Evolutionary conservation across 345 rosid genomes (phyloP), one percentile per base, ranked within the genome.

Genomic region (Punica granatum): DNA sequence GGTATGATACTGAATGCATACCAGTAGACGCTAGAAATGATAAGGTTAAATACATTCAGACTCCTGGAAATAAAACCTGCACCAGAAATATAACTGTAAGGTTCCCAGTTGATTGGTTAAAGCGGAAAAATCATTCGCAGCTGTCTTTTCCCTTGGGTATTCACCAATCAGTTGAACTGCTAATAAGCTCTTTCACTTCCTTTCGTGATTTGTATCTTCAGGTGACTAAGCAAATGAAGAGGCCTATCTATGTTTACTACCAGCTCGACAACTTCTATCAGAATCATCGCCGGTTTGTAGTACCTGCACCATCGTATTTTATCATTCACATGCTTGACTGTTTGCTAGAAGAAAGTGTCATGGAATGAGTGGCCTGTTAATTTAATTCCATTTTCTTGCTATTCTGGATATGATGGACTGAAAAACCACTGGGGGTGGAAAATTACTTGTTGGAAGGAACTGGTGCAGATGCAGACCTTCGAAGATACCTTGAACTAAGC

Each of bases 201-300:
- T 63, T 71, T 67, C 75, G 5, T 54, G 32, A 58, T 58, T 23
- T 68, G 35, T 73, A 30, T 74, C 70, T 33, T 67, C 74, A 94
- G 98, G 92, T 95, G 69, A 42, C 78, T 5, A 92, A 90, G 85
- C 84, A 1, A 25, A 95, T 95, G 99, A 88, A 87, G 82, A 72
- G 75, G 56, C 98, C 99, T 67, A 72, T 95, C 69, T 89, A 85
- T 79, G 89, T 92, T 33, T 94, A 94, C 78, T 94, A 94, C 85
- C 98, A 94, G 80, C 97, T 95, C 54, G 98, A 95, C 72, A 92
- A 92, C 82, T 94, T 91, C 80, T 94, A 94, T 78, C 99, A 94
- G 83, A 94, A 94, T 79, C 99, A 95, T 76, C 93, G 99, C 71
- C 84, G 98, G 97, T 92, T 82, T 70, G 64, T 70, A 70, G 76